Evolutionary conservation across 345 rosid species (phyloP).

Genomic region (Anacardium occidentale): DNA sequence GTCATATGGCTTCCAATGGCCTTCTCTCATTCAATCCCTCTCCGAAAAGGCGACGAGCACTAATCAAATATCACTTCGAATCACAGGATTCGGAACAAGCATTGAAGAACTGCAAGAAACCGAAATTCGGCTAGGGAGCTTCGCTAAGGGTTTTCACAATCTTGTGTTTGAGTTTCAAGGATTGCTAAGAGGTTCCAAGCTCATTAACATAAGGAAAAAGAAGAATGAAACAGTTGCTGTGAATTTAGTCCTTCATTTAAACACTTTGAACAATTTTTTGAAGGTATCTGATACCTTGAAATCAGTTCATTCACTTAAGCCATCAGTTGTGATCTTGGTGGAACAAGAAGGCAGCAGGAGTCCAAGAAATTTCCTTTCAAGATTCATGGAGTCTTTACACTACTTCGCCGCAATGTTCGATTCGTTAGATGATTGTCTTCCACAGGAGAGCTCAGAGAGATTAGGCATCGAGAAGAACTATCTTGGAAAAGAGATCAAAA

Average conservation of each 20-base stretch:
- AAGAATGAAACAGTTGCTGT: conserved; percentile 57
- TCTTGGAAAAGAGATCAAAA: conserved; percentile 60
- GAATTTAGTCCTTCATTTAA: conserved; percentile 55
- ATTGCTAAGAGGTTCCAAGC: conserved; percentile 35
- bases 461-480: conserved; percentile 59
- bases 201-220: conserved; percentile 36
- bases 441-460: conserved; percentile 50
- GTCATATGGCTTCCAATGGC: conserved; percentile 70
- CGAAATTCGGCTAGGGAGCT: conserved; percentile 51
- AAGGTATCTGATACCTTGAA: conserved; percentile 45
- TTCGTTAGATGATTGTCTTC: conserved; percentile 63
- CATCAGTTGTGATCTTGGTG: conserved; percentile 49
- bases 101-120: conserved; percentile 57
- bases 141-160: conserved; percentile 46
- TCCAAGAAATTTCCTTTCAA: conserved; percentile 46
- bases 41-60: conserved; percentile 48
- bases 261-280: conserved; percentile 26
- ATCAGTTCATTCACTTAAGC: conserved; percentile 41
- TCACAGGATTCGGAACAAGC: conserved; percentile 51
- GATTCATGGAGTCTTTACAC: conserved; percentile 66
- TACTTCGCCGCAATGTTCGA: conserved; percentile 71
- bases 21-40: conserved; percentile 64
- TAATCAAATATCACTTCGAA: conserved; percentile 38
- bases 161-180: conserved; percentile 62
- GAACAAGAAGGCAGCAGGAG: conserved; percentile 56